phyloP scores from a whole-genome alignment of 2,329 filamentous ascomycete species.

The Penicillium aurantiogriseum region DNA sequence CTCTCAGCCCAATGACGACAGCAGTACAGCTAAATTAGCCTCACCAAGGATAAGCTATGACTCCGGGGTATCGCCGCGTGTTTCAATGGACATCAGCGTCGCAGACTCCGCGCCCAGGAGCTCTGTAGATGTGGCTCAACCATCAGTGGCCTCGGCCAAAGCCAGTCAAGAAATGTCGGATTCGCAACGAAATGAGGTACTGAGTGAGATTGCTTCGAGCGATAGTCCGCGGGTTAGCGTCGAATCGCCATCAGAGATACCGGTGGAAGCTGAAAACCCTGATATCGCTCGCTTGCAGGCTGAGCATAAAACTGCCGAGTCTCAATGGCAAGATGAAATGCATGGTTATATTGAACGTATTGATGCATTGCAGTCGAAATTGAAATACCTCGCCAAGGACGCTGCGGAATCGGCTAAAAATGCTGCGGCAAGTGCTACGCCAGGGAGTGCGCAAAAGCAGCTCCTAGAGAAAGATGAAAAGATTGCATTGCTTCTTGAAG shows the following conservation, averaged over 20 bases:
- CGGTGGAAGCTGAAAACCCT: constrained; percentile 39
- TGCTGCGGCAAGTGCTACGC: constrained; percentile 59
- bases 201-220: constrained; percentile 10
- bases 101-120: constrained; percentile 15
- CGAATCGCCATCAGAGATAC: constrained; percentile 16
- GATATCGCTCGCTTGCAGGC: constrained; percentile 51
- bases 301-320: constrained; percentile 52
- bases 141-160: constrained; percentile 2
- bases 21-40: constrained; percentile 8
- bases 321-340: constrained; percentile 74
- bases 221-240: constrained; percentile 19
- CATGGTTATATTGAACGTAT: constrained; percentile 83
- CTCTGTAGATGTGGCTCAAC: constrained; percentile 12
- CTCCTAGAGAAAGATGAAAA: constrained; percentile 86
- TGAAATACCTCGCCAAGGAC: constrained; percentile 82
- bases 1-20: constrained; percentile 13
- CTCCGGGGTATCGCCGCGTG: constrained; percentile 20
- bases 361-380: constrained; percentile 85
- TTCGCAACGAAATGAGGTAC: not conserved
- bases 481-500: constrained; percentile 85
- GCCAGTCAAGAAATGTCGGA: constrained; percentile 10
- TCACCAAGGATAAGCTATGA: constrained; percentile 33
- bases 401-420: constrained; percentile 73
- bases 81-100: constrained; percentile 27
- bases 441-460: constrained; percentile 71